These are phyloP conservation scores for Schizopora paradoxa DNA, from an alignment of 1,284 basidiomycete genomes.

Conservation along the genomic window DNA sequence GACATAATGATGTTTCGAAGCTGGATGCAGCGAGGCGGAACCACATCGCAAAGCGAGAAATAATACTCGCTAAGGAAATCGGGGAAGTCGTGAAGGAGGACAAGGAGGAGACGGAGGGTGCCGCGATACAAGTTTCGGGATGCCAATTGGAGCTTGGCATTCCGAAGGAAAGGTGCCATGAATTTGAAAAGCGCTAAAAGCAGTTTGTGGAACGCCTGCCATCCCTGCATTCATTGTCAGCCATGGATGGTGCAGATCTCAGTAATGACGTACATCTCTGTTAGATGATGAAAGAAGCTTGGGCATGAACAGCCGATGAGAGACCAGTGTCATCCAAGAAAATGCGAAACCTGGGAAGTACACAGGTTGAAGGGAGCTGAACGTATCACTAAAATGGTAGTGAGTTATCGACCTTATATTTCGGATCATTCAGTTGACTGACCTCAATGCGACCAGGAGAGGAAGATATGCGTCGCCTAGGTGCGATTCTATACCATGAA, in stretches of 20 bases:
- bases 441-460: conserved; percentile 81
- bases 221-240: conserved; percentile 51
- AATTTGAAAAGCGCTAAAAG: conserved; percentile 93
- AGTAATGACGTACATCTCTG: conserved; percentile 53
- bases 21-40: conserved; percentile 92
- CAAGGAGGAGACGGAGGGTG: conserved; percentile 86
- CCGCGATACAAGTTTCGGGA: conserved; percentile 91
- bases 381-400: conserved; percentile 69
- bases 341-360: conserved; percentile 99
- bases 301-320: conserved; percentile 96
- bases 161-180: conserved; percentile 85
- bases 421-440: conserved; percentile 41
- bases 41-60: conserved; percentile 89
- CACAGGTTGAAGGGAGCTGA: conserved; percentile 93
- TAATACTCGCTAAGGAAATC: conserved; percentile 98
- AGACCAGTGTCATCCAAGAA: conserved; percentile 96
- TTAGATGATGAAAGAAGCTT: conserved; percentile 84
- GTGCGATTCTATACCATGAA: conserved; percentile 78
- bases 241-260: not conserved
- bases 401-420: conserved; percentile 10
- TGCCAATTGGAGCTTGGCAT: conserved; percentile 73
- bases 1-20: conserved; percentile 95
- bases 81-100: conserved; percentile 97
- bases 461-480: conserved; percentile 88
- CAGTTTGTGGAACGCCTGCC: conserved; percentile 94